Base-by-base conservation (phyloP, 176 grass and related monocot genomes). In the Musa itinerans region DNA sequence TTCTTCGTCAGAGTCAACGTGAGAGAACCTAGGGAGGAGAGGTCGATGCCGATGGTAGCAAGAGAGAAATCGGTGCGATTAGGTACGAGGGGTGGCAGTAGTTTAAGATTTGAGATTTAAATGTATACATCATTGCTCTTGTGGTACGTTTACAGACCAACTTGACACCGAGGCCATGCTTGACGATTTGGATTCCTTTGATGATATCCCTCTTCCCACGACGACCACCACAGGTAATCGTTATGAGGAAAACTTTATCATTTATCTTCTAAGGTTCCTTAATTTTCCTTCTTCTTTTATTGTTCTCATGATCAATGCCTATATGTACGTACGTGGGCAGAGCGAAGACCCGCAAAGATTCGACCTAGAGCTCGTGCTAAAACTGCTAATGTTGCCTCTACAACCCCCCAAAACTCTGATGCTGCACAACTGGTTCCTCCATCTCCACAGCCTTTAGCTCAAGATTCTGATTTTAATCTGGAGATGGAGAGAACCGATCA, bases 171-270 rank as follows among this genome's bases (percentile, higher is more conserved):
- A 49, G 23, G 16, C 13, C 52, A 74, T 74, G 71, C 5, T 74
- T 54, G 11, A 7, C 55, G 71, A 74, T 54, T 74, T 25, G 9
- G 71, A 74, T 74, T 27, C 52, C 24, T 21, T 56, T 23, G 52
- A 56, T 25, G 71, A 74, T 74, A 74, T 74, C 16, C 22, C 56
- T 74, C 71, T 74, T 15, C 17, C n/a, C 25, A 11, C 71, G 1
- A 25, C 50, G 11, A 52, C 23, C 50, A 25, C 20, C 4, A 19
- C 71, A 16, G 71, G 71, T 74, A 74, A 73, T 55, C 21, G 16
- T 1, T 20, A 26, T 26, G 2, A 10, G 11, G 53, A 14, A 27
- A 1, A 74, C 26, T 25, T 54, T 74, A 56, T 15, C 15, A 23
- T 19, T 19, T 54, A 10, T 24, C 27, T n/a, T 14, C 11, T 14